Evolutionary conservation across 352 stramenopile genomes (phyloP), one percentile per base, ranked within the genome.

Genomic region (Aphanomyces euteiches): DNA sequence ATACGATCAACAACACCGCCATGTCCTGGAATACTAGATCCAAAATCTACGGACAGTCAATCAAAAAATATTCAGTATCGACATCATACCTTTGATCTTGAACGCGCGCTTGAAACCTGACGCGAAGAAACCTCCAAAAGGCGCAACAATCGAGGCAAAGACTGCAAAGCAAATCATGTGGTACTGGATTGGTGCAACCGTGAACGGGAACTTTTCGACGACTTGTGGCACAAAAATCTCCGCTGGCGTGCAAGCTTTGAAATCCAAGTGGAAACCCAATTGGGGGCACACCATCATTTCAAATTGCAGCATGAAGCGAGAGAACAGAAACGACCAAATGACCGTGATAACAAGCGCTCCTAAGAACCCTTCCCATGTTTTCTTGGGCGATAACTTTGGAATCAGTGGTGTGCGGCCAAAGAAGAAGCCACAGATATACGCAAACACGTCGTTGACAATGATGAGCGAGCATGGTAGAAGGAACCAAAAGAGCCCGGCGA

Each of bases 301-400:
- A 39, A 76, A 88, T 40, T 81, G 65, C 7, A 84, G 75, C 21
- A 96, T 71, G 56, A 82, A 84, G 64, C 74, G 69, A 40, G 79
- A 83, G 38, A 97, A 79, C 65, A 85, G 90, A 73, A 81, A 92
- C 10, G 78, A 83, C n/a, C 82, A 77, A 47, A 97, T 72, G 12
- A 97, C 68, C 15, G 91, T 98, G 61, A 83, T 86, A 17, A 97
- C 66, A 7, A 81, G 80, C 19, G 84, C 92, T 7, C 90, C 90
- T 21, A 95, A 80, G 67, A 98, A 98, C 1, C 92, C 92, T 74
- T 98, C 93, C 90, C 89, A 96, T 13, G 90, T 98, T 72, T 98
- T 98, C 59, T 98, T 97, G 15, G 92, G 92, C 28, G 79, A 93
- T 45, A 98, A 79, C 56, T 80, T 69, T 39, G 80, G 78, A 67